Evolutionary conservation across 148 eudicot species (phyloP).

Genomic region (Arbutus unedo): DNA sequence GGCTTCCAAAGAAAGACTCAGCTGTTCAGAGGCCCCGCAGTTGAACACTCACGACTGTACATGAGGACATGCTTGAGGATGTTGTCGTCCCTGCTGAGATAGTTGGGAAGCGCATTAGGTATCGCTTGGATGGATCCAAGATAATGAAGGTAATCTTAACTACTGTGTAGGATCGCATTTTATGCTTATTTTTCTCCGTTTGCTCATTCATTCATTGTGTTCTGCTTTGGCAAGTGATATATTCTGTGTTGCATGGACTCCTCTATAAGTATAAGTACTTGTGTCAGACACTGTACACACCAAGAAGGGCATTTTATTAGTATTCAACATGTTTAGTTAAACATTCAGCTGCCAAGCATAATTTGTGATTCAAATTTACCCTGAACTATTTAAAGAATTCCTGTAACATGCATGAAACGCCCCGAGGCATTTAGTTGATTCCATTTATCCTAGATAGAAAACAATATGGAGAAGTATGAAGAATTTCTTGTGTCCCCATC

Average conservation of each 20-base stretch:
- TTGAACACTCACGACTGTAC: slow-evolving; percentile 46
- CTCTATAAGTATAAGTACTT: no score
- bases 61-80: slow-evolving; percentile 49
- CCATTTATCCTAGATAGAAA: no score
- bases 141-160: slow-evolving; percentile 35
- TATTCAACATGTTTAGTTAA: no score
- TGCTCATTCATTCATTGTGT: background rate
- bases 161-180: background rate
- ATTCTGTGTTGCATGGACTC: no score
- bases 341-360: no score
- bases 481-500: no score
- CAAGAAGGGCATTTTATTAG: no score
- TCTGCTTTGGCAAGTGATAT: background rate
- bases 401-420: no score
- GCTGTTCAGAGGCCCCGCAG: slow-evolving; percentile 43
- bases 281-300: no score
- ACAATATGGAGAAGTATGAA: no score
- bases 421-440: background rate
- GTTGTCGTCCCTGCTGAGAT: slow-evolving; percentile 51
- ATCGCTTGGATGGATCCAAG: slow-evolving; percentile 47
- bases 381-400: no score
- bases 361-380: no score
- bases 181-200: background rate
- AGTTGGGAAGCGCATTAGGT: slow-evolving; percentile 47
- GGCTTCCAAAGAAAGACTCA: slow-evolving; percentile 49